Percentiles rank a stretch among this genome's conserved stretches.
These are phyloP conservation scores for Paraglomus brasilianum DNA, from an alignment of 192 early-diverging fungal species.

Conservation along the genomic window DNA sequence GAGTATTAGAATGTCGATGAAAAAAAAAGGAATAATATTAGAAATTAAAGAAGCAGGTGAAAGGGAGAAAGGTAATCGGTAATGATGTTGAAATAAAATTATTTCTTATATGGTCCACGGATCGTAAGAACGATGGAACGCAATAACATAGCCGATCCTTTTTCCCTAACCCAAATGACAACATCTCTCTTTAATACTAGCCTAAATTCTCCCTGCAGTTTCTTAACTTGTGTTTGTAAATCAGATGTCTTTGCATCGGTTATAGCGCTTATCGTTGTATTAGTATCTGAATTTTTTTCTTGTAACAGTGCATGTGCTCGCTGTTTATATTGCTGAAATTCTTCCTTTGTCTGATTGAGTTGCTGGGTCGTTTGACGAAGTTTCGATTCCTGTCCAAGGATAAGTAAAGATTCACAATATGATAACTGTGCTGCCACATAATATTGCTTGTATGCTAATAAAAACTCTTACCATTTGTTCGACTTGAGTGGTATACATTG, in stretches of 20 bases:
- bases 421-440: background rate
- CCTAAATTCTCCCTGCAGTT: constrained; percentile 35
- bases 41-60: background rate
- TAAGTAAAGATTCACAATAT: constrained; percentile 6
- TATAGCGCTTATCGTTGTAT: background rate
- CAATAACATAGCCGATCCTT: no score
- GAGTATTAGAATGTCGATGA: constrained; percentile 9
- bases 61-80: background rate
- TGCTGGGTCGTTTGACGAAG: constrained; percentile 46
- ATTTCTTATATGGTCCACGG: no score
- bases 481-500: constrained; percentile 35
- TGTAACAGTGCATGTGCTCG: constrained; percentile 51
- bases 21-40: background rate
- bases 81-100: no score
- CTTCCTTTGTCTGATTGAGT: constrained; percentile 41
- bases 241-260: constrained; percentile 27
- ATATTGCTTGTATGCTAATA: background rate
- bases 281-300: constrained; percentile 33
- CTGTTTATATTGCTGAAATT: constrained; percentile 60
- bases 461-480: constrained; percentile 42
- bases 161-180: background rate
- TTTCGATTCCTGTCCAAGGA: constrained; percentile 44
- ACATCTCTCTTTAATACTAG: constrained; percentile 10
- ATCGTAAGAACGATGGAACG: no score
- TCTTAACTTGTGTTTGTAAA: constrained; percentile 34